Evolutionary conservation across 495 filamentous ascomycete species (phyloP).

Genomic region (Rhizodiscina lignyota): DNA sequence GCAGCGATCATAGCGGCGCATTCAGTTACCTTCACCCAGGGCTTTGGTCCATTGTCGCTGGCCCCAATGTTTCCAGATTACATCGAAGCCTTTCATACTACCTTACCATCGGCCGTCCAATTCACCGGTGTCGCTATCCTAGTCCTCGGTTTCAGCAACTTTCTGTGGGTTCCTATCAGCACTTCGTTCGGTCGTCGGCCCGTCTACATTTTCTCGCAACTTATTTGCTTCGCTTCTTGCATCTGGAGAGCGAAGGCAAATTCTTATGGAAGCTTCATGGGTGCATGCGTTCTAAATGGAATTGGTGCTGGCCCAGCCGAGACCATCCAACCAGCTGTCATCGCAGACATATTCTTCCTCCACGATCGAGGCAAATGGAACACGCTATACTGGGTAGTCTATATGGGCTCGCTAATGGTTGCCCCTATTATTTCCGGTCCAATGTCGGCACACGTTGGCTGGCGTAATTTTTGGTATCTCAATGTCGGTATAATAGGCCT

Average conservation of each 20-base stretch:
- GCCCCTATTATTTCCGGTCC: conserved; percentile 42
- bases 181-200: conserved; percentile 40
- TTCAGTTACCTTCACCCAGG: conserved; percentile 37
- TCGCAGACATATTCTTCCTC: conserved; percentile 49
- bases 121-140: conserved; percentile 45
- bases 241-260: conserved; percentile 43
- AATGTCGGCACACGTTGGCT: conserved; percentile 38
- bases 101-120: conserved; percentile 30
- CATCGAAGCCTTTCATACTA: conserved; percentile 38
- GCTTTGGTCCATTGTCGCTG: conserved; percentile 39
- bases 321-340: conserved; percentile 44
- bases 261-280: conserved; percentile 44
- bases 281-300: conserved; percentile 39
- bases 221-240: conserved; percentile 36
- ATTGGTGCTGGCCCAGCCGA: conserved; percentile 41
- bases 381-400: conserved; percentile 45
- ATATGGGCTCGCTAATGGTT: conserved; percentile 29
- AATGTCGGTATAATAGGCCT: conserved; percentile 32
- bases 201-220: conserved; percentile 36
- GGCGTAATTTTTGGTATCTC: conserved; percentile 42
- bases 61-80: conserved; percentile 41
- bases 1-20: conserved; percentile 25
- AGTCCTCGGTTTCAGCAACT: conserved; percentile 46
- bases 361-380: conserved; percentile 51
- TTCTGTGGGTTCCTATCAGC: conserved; percentile 41